A percentile compares a stretch with the other conserved stretches of the same genome.
Conservation (phyloP, 2,329 filamentous ascomycete species). For the Exophiala oligosperma region DNA sequence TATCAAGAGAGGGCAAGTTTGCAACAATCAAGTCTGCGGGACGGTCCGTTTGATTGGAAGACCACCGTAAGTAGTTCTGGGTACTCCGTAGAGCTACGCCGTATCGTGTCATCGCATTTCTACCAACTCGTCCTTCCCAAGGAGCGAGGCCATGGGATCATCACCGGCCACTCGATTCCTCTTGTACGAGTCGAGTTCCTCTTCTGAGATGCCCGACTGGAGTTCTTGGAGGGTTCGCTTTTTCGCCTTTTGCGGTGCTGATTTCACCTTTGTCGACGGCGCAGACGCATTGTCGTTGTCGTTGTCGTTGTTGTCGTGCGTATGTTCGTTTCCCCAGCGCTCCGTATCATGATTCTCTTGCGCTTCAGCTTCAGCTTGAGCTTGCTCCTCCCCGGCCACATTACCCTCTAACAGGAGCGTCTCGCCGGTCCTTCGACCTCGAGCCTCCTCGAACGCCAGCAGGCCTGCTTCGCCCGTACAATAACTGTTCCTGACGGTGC, state of each 20-base stretch:
- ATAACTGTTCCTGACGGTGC: conserved; percentile 92
- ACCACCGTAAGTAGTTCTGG: too few species aligned
- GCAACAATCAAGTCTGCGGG: too few species aligned
- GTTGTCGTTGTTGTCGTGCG: too few species aligned
- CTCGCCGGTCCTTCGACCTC: conserved; percentile 55
- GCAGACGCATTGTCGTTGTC: too few species aligned
- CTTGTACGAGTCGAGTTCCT: conserved; percentile 83
- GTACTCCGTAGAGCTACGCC: too few species aligned
- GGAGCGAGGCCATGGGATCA: conserved; percentile 79
- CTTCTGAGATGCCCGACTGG: conserved; percentile 74
- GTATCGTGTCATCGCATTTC: conserved; percentile 4
- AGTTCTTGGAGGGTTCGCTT: conserved; percentile 64
- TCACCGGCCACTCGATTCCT: conserved; percentile 70
- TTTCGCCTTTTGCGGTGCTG: conserved; percentile 3
- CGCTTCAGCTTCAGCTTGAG: conserved; percentile 13
- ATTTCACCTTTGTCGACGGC: too few species aligned
- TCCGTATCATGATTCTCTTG: too few species aligned
- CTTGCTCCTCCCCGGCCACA: background rate
- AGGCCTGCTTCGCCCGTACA: conserved; percentile 92
- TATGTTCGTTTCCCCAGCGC: too few species aligned
- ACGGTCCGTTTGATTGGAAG: too few species aligned
- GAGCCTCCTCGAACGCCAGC: conserved; percentile 74
- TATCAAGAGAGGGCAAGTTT: too few species aligned
- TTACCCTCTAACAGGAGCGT: conserved; percentile 38
- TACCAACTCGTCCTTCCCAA: conserved; percentile 23